These are phyloP conservation scores for Pythium rishiriense DNA, from an alignment of 352 stramenopile genomes.

Conservation along the genomic window DNA sequence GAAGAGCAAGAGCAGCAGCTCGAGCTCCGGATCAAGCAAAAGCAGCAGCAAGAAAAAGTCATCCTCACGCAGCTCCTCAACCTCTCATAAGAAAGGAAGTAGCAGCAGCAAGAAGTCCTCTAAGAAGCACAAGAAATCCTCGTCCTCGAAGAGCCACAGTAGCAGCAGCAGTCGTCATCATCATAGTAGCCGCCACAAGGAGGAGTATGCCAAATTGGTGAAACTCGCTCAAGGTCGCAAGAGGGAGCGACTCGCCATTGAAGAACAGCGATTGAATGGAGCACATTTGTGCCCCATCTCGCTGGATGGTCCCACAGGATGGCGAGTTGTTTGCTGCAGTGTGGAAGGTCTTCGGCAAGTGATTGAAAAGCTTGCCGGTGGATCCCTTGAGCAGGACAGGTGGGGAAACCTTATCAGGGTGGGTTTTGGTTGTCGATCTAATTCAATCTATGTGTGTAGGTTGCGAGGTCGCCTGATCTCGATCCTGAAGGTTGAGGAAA, in stretches of 20 bases:
- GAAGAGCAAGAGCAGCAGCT: slow-evolving; percentile 33
- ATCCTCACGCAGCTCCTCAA: slow-evolving; percentile 30
- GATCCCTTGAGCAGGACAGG: slow-evolving; percentile 78
- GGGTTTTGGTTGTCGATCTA: not conserved
- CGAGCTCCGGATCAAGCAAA: slow-evolving; percentile 6
- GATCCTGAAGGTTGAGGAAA: slow-evolving; percentile 80
- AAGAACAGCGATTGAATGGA: slow-evolving; percentile 50
- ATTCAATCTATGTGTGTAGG: slow-evolving; percentile 23
- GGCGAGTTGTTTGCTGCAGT: slow-evolving; percentile 74
- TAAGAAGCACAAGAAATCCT: slow-evolving; percentile 76
- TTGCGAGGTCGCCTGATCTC: slow-evolving; percentile 71
- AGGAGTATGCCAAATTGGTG: slow-evolving; percentile 75
- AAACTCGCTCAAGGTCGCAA: slow-evolving; percentile 55
- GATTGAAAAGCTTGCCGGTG: slow-evolving; percentile 51
- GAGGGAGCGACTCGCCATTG: slow-evolving; percentile 54
- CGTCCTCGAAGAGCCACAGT: slow-evolving; percentile 49
- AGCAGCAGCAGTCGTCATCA: slow-evolving; percentile 55
- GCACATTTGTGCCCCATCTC: slow-evolving; percentile 30
- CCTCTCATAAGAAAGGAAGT: slow-evolving; percentile 41
- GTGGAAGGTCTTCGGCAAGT: slow-evolving; percentile 60
- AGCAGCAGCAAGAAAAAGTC: slow-evolving; percentile 60
- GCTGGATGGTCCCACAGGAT: slow-evolving; percentile 55
- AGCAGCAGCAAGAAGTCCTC: slow-evolving; percentile 57
- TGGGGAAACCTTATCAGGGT: slow-evolving; percentile 1
- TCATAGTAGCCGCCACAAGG: slow-evolving; percentile 44